Evolutionary conservation across 345 rosid genomes (phyloP), one percentile per base, ranked within the genome.

Genomic region (Draba incana): DNA sequence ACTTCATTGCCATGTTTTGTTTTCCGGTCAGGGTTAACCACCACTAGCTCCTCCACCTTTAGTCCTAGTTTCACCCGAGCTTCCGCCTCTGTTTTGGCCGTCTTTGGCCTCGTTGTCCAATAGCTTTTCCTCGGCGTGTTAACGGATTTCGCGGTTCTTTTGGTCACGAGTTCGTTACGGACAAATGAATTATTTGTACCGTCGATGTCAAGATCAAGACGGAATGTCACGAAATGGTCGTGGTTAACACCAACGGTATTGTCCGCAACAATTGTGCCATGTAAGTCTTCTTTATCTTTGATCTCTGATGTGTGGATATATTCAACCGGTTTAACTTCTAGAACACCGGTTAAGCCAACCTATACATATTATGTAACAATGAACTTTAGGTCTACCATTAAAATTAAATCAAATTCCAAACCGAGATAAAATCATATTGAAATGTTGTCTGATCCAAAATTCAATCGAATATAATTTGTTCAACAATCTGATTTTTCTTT

Each of bases 281-380:
- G 76, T 1, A 63, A 56, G 31, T 84, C 84, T 1, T 57, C 77
- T 13, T 74, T 53, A 37, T 75, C 54, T 45, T 79, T 81, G 2
- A 64, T 41, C 43, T 86, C 79, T 10, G 79, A 77, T 1, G 30
- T 57, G 68, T 76, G 79, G 10, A 56, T 54, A 54, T 79, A 81
- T 14, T 45, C 58, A 1, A 77, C 76, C 6, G 76, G 76, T 39
- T 68, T 82, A 35, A 82, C 81, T 66, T 79, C 82, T 31, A 82
- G n/a, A 30, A 82, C 72, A 44, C 88, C 91, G n/a, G 83, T 82
- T 62, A 83, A 35, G 2, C 87, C 84, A 3, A 83, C 82, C 86
- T 8, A 39, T 2, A 35, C 39, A 35, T 35, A 35, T 35, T 35
- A 8, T 35, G 39, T 35, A 35, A 35, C 10, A 35, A 35, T 8